Evolutionary conservation across 306 rosid species (phyloP), one percentile per base, ranked within the genome.

Genomic region (Vicia villosa): DNA sequence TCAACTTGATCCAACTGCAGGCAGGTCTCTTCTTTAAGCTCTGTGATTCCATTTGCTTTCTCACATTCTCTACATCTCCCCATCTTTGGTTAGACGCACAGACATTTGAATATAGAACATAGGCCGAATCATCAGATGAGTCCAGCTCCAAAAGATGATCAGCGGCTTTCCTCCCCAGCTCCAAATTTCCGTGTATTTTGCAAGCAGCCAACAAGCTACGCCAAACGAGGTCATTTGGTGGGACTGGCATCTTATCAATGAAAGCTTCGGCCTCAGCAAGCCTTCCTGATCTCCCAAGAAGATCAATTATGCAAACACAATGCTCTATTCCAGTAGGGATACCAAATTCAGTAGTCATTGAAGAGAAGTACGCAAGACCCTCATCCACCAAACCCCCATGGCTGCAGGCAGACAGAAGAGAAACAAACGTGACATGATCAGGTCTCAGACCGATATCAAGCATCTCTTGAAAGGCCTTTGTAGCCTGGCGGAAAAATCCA

Each of bases 211-310:
- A 78, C 77, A 90, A 51, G 83, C 95, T 88, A 66, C 96, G 88
- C 98, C 99, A 94, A 8, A 86, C 95, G 4, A 88, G 80, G 64
- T 84, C 96, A 49, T 82, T 88, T 10, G 91, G 92, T 8, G 80
- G 83, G 65, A 88, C 77, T 13, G 90, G 77, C 95, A 94, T 88
- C 47, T 77, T 66, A 63, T 79, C 59, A 36, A 94, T 68, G 58
- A 90, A 94, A 7, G 63, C 74, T 80, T 88, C 89, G 28, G 97
- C 99, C 30, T 90, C 97, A 37, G 77, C 63, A 47, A 94, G 96
- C 85, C 87, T 84, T 77, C 99, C 99, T 0, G 96, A 82, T 65
- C 99, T 77, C 54, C 99, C 99, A 50, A 94, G 99, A 71, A 94
- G 99, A 83, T 94, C 97, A 69, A 94, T 79, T 21, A 94, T 73